Evolutionary conservation across 352 stramenopile genomes (phyloP), one percentile per base, ranked within the genome.

Genomic region (Globisporangium alternatum): DNA sequence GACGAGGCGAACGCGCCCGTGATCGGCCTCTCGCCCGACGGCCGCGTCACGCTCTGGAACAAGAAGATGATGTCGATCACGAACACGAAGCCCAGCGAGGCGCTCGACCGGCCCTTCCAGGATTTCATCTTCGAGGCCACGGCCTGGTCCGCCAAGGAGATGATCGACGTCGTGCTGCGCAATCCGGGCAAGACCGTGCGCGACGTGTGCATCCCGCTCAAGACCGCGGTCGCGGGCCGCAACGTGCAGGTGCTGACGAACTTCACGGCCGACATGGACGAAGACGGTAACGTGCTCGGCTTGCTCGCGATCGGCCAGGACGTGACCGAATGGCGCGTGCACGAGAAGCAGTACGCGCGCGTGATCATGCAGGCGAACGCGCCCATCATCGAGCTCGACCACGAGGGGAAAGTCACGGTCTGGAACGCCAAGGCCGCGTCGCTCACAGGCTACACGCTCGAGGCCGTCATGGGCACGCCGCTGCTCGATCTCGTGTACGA

Each of bases 331-430:
- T 80, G 69, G 67, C 65, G 71, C 10, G 35, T 81, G 25, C 71
- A 74, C 35, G 78, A 76, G 21, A 76, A 70, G 12, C 73, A 91
- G 63, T 88, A 89, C 69, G 72, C 74, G 49, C 62, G 70, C 33
- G 77, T 92, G 10, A 78, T 89, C 58, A 84, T 90, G 66, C 85
- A 88, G 44, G 83, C 83, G 2, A 93, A 90, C 62, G 78, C 80
- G 21, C 82, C 84, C 1, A 92, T 94, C 35, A 80, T 96, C 48
- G 85, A 90, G 61, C 69, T 94, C 19, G 83, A 96, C 63, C 67
- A 71, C 52, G 65, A 89, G n/a, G 86, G 78, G 9, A 41, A 66
- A 9, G 81, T 93, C 56, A 81, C 70, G 17, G 68, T 90, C 44
- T 93, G 84, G 84, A 92, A 93, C 57, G 66, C 70, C 19, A 88